Percentiles rank a stretch among this genome's conserved stretches.
These are phyloP conservation scores for Lactarius pseudohatsudake DNA, from an alignment of 768 basidiomycete genomes.

Conservation along the genomic window DNA sequence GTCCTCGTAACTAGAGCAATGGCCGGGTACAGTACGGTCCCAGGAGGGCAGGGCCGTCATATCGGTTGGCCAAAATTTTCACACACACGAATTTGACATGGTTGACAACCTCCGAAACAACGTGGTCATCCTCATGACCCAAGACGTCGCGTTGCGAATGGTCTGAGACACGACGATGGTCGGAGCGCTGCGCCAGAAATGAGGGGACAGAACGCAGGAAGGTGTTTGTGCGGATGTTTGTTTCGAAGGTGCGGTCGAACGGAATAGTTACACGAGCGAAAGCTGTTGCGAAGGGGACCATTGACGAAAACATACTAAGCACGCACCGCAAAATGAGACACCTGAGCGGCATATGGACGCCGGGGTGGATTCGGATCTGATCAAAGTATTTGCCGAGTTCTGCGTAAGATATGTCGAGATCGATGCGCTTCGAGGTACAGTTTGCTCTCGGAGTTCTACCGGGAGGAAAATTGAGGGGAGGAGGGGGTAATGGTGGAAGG, in stretches of 20 bases:
- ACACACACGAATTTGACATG: slow-evolving; percentile 26
- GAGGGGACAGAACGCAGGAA: slow-evolving; percentile 7
- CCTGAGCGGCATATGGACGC: not conserved
- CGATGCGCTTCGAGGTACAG: not conserved
- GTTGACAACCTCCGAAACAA: slow-evolving; percentile 22
- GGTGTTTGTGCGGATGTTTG: slow-evolving; percentile 20
- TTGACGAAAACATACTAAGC: slow-evolving; percentile 14
- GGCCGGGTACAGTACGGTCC: slow-evolving; percentile 11
- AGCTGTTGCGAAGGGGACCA: slow-evolving; percentile 19
- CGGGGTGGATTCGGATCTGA: not conserved
- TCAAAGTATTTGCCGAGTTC: slow-evolving; percentile 12
- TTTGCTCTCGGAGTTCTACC: not conserved
- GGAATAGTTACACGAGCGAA: slow-evolving; percentile 3
- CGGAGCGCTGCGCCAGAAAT: slow-evolving; percentile 14
- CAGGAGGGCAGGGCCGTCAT: slow-evolving; percentile 2
- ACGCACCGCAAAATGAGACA: slow-evolving; percentile 22
- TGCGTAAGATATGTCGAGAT: slow-evolving; percentile 9
- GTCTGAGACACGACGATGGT: slow-evolving; percentile 22
- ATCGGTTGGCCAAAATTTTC: slow-evolving; percentile 23
- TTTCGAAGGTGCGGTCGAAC: slow-evolving; percentile 13
- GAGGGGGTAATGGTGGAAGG: not conserved
- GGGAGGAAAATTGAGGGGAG: slow-evolving; percentile 7
- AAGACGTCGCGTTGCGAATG: slow-evolving; percentile 5
- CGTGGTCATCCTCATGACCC: slow-evolving; percentile 18
- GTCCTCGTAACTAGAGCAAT: slow-evolving; percentile 23